These are phyloP conservation scores for Lenzites betulinus DNA, from an alignment of 768 basidiomycete species.

Conservation along the genomic window DNA sequence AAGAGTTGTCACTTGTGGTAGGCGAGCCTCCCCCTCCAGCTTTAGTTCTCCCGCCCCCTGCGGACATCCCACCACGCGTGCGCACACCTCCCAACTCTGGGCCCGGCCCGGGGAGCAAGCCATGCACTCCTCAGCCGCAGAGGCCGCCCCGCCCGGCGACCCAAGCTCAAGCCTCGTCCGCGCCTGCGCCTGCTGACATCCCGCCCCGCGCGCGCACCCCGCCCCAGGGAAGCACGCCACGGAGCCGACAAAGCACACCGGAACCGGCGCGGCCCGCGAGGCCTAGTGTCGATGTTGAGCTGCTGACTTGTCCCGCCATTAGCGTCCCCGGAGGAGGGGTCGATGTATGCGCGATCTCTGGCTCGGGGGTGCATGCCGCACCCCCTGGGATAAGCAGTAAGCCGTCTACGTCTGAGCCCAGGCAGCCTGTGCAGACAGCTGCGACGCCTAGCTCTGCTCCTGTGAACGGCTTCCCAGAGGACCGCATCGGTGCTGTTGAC, in stretches of 20 bases:
- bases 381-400: background rate
- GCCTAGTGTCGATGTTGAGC: background rate
- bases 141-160: background rate
- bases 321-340: background rate
- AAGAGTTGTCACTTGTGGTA: background rate
- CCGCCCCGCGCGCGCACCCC: constrained; percentile 1
- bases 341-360: background rate
- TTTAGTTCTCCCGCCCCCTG: background rate
- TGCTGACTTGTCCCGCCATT: background rate
- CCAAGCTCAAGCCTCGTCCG: background rate
- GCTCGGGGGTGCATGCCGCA: constrained; percentile 1
- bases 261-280: background rate
- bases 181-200: constrained; percentile 1
- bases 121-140: background rate
- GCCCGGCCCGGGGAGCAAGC: background rate
- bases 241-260: constrained; percentile 1
- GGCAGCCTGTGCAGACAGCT: background rate
- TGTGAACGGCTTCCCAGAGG: no score
- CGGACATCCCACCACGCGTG: constrained; percentile 1
- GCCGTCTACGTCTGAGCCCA: background rate
- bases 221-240: background rate
- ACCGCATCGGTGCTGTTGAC: background rate
- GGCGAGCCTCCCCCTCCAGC: background rate
- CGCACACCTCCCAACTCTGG: constrained; percentile 1
- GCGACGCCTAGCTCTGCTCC: background rate